Conservation (phyloP, 805 yeast species). For the Cephaloascus albidus region DNA sequence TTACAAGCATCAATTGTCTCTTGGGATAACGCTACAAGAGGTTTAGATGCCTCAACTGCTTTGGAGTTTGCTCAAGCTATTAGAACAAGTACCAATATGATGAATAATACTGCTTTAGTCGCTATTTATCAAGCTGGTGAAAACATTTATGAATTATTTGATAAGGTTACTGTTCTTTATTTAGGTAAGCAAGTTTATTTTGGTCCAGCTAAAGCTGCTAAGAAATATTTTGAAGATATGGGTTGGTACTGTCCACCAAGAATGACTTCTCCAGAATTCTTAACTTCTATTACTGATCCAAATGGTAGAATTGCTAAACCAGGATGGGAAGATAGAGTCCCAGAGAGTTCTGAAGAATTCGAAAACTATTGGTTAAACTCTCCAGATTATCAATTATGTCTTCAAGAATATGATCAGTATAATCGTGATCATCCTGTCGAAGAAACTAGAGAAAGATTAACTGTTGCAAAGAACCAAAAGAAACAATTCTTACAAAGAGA, state of each 20-base stretch:
- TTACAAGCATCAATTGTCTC: slow-evolving; percentile 48
- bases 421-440: slow-evolving; percentile 31
- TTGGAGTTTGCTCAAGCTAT: slow-evolving; percentile 62
- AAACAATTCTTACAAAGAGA: slow-evolving; percentile 25
- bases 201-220: slow-evolving; percentile 50
- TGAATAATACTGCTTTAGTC: slow-evolving; percentile 48
- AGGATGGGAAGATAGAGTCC: slow-evolving; percentile 32
- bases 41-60: slow-evolving; percentile 76
- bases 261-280: slow-evolving; percentile 63
- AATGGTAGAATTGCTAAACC: slow-evolving; percentile 39
- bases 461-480: slow-evolving; percentile 29
- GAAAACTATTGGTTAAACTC: slow-evolving; percentile 16
- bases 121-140: slow-evolving; percentile 68
- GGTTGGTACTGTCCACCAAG: slow-evolving; percentile 57
- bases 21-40: slow-evolving; percentile 83
- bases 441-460: slow-evolving; percentile 28
- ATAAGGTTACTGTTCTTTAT: slow-evolving; percentile 52
- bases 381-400: slow-evolving; percentile 14
- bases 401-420: slow-evolving; percentile 27
- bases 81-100: slow-evolving; percentile 48
- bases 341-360: slow-evolving; percentile 18
- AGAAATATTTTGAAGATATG: slow-evolving; percentile 50
- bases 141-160: slow-evolving; percentile 54
- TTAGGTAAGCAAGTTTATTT: slow-evolving; percentile 55
- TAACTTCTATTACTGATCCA: slow-evolving; percentile 64